Conservation (phyloP, 805 yeast species). For the Candida maltosa region DNA sequence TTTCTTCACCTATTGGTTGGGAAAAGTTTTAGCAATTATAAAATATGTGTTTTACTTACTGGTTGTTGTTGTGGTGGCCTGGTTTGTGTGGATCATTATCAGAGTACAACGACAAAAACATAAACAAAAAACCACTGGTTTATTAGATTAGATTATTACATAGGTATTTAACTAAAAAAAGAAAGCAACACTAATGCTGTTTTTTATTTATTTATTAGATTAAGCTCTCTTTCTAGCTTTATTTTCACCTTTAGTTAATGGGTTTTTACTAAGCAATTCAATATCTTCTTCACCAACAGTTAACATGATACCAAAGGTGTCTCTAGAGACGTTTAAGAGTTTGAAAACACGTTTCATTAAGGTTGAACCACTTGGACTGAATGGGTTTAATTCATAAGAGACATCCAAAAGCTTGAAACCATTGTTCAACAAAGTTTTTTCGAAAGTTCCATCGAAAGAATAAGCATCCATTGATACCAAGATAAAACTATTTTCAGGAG, state of each 20-base stretch:
- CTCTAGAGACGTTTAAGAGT: slow-evolving; percentile 22
- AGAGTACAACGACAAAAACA: slow-evolving; percentile 41
- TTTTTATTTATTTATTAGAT: no score
- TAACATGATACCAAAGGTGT: slow-evolving; percentile 25
- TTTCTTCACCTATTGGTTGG: slow-evolving; percentile 23
- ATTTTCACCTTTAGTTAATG: no score
- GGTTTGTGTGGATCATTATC: slow-evolving; percentile 37
- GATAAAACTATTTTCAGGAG: slow-evolving; percentile 28
- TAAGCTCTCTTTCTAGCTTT: no score
- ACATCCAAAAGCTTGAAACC: slow-evolving; percentile 41
- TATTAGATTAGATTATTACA: slow-evolving; percentile 24
- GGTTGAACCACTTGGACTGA: slow-evolving; percentile 12
- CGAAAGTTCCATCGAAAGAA: slow-evolving; percentile 47
- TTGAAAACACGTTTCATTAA: slow-evolving; percentile 13
- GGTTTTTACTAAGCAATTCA: slow-evolving; percentile 12
- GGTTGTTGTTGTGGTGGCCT: slow-evolving; percentile 25
- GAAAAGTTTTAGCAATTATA: slow-evolving; percentile 16
- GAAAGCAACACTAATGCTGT: no score
- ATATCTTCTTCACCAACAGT: slow-evolving; percentile 18
- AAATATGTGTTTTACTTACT: slow-evolving; percentile 21
- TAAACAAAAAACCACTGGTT: slow-evolving; percentile 29
- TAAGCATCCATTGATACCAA: slow-evolving; percentile 46
- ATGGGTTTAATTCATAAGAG: slow-evolving; percentile 26
- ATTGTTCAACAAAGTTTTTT: slow-evolving; percentile 32
- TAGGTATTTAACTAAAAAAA: no score